Conservation (phyloP, 495 filamentous ascomycete species). For the Patellaria atrata region DNA sequence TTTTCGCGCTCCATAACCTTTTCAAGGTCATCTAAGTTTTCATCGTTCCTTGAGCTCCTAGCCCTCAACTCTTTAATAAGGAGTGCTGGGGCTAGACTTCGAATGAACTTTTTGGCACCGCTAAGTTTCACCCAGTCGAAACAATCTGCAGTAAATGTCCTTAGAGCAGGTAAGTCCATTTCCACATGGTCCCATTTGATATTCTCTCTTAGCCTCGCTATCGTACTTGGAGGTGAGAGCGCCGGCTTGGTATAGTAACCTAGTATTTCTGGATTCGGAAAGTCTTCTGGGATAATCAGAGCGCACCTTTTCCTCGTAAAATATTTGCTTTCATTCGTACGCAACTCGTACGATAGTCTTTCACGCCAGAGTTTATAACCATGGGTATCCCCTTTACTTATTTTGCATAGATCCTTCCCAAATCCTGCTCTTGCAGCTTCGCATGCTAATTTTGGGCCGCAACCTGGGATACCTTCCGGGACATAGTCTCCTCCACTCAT, state of each 20-base stretch:
- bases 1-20: slow-evolving; percentile 31
- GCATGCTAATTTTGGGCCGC: slow-evolving; percentile 73
- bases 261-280: slow-evolving; percentile 65
- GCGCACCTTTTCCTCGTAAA: slow-evolving; percentile 63
- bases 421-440: slow-evolving; percentile 85
- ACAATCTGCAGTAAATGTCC: slow-evolving; percentile 56
- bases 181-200: slow-evolving; percentile 49
- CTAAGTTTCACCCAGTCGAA: slow-evolving; percentile 73
- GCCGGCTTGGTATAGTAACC: slow-evolving; percentile 76
- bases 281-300: slow-evolving; percentile 62
- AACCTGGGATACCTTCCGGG: slow-evolving; percentile 75
- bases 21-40: slow-evolving; percentile 24
- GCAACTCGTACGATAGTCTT: slow-evolving; percentile 56
- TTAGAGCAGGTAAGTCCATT: slow-evolving; percentile 52
- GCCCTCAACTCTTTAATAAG: slow-evolving; percentile 48
- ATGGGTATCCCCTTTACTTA: slow-evolving; percentile 25
- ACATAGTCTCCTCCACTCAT: slow-evolving; percentile 95
- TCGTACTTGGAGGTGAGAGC: slow-evolving; percentile 47
- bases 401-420: slow-evolving; percentile 58
- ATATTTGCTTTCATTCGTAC: slow-evolving; percentile 69
- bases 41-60: slow-evolving; percentile 22
- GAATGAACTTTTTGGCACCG: slow-evolving; percentile 75
- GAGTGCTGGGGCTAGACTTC: slow-evolving; percentile 64
- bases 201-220: slow-evolving; percentile 41
- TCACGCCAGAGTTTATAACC: slow-evolving; percentile 58